Conservation (phyloP, 2,329 filamentous ascomycete species). For the Neonectria ditissima region DNA sequence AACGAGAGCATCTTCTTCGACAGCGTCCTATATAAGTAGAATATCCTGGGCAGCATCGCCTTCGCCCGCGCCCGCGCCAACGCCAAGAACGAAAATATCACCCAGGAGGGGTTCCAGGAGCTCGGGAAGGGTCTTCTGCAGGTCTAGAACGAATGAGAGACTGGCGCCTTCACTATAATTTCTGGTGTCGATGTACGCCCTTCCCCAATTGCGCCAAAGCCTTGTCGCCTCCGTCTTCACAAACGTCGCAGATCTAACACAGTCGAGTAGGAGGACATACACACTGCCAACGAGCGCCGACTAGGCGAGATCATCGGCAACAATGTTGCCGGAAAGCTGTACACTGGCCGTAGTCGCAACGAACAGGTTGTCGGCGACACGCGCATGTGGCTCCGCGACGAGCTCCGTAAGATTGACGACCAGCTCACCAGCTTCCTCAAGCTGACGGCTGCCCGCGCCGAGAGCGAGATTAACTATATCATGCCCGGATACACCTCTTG, state of each 20-base stretch:
- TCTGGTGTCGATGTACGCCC: conserved; percentile 61
- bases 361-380: conserved; percentile 81
- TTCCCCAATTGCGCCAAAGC: conserved; percentile 48
- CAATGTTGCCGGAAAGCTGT: conserved; percentile 77
- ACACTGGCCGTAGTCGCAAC: conserved; percentile 77
- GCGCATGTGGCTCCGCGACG: conserved; percentile 69
- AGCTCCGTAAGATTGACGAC: conserved; percentile 40
- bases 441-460: conserved; percentile 39
- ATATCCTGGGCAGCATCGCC: conserved; percentile 83
- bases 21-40: conserved; percentile 80
- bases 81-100: conserved; percentile 79
- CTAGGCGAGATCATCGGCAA: conserved; percentile 77
- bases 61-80: conserved; percentile 87
- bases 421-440: conserved; percentile 43
- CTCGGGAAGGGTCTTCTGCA: conserved; percentile 78
- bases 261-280: conserved; percentile 52
- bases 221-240: neutral
- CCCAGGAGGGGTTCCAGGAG: conserved; percentile 75
- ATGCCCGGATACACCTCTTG: conserved; percentile 91
- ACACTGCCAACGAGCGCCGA: conserved; percentile 66
- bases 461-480: conserved; percentile 67
- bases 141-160: conserved; percentile 66
- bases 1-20: conserved; percentile 87
- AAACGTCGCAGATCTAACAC: conserved; percentile 1
- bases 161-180: conserved; percentile 62